Conservation (phyloP, 2,329 filamentous ascomycete genomes). For the Exserohilum rostratum region DNA sequence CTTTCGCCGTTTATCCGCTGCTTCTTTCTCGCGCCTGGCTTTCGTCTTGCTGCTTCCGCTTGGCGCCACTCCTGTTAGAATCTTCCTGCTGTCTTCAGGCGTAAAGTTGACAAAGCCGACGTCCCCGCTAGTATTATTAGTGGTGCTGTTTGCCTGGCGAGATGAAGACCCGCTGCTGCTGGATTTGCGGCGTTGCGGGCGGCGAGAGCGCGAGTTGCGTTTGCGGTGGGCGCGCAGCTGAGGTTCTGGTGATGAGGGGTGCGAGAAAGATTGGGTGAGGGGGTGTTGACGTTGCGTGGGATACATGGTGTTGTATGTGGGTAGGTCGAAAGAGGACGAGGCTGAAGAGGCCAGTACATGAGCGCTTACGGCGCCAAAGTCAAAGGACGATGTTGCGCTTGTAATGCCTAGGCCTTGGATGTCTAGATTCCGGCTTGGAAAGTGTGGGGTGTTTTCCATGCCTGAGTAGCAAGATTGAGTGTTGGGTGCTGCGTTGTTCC, state of each 20-base stretch:
- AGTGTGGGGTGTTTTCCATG: slow-evolving; percentile 24
- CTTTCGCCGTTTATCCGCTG: slow-evolving; percentile 73
- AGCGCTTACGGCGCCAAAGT: slow-evolving; percentile 13
- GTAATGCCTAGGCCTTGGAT: slow-evolving; percentile 41
- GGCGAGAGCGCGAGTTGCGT: slow-evolving; percentile 22
- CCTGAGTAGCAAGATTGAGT: slow-evolving; percentile 19
- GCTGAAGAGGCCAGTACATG: background rate
- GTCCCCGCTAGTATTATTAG: slow-evolving; percentile 47
- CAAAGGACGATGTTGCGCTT: slow-evolving; percentile 35
- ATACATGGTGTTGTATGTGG: slow-evolving; percentile 18
- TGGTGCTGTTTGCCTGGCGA: slow-evolving; percentile 50
- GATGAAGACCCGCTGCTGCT: slow-evolving; percentile 29
- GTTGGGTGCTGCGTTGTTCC: slow-evolving; percentile 25
- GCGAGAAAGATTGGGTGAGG: slow-evolving; percentile 28
- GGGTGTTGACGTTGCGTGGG: slow-evolving; percentile 15
- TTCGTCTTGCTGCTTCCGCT: slow-evolving; percentile 94
- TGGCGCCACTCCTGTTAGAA: slow-evolving; percentile 89
- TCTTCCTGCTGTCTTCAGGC: slow-evolving; percentile 74
- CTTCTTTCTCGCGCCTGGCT: slow-evolving; percentile 87
- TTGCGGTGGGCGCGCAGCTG: slow-evolving; percentile 37
- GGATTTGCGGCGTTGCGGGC: slow-evolving; percentile 27
- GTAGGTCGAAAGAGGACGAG: slow-evolving; percentile 29
- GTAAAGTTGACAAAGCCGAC: slow-evolving; percentile 89
- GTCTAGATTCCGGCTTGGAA: slow-evolving; percentile 22
- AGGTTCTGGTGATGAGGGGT: slow-evolving; percentile 30